Evolutionary conservation across 352 stramenopile genomes (phyloP).

Genomic region (Pythium aquatile): DNA sequence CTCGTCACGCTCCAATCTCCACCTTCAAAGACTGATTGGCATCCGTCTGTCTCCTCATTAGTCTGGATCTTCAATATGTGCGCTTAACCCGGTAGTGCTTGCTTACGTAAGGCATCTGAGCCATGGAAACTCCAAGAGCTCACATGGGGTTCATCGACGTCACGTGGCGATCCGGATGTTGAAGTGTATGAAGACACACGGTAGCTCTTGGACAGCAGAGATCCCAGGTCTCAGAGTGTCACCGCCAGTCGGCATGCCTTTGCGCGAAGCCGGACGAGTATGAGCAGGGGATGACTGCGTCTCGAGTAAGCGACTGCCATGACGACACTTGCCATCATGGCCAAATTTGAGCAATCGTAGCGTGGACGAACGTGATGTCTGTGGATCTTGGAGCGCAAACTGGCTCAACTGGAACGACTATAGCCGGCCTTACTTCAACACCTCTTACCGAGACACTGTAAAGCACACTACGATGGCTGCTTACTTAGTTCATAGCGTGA

Average conservation of each 20-base stretch:
- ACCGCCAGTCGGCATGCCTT: not conserved
- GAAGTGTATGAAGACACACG: not conserved
- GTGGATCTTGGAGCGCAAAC: not conserved
- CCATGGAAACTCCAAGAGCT: not conserved
- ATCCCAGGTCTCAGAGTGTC: conserved; percentile 2
- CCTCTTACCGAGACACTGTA: no score
- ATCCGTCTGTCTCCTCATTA: not conserved
- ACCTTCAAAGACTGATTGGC: not conserved
- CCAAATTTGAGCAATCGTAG: not conserved
- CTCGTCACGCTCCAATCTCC: not conserved
- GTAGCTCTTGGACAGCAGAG: not conserved
- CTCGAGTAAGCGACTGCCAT: not conserved
- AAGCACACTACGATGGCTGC: no score
- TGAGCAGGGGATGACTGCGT: not conserved
- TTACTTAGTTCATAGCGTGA: no score
- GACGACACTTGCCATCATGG: not conserved
- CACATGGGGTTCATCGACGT: not conserved
- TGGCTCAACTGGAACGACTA: not conserved
- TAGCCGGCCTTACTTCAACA: not conserved
- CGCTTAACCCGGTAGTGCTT: not conserved
- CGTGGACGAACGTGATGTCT: not conserved
- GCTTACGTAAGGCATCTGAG: not conserved
- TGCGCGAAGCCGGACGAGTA: not conserved
- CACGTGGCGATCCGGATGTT: conserved; percentile 3
- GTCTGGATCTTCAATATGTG: not conserved